A percentile compares a stretch with the other conserved stretches of the same genome.
These are phyloP conservation scores for Coemansia sp. DNA, from an alignment of 192 early-diverging fungal species.

Conservation along the genomic window DNA sequence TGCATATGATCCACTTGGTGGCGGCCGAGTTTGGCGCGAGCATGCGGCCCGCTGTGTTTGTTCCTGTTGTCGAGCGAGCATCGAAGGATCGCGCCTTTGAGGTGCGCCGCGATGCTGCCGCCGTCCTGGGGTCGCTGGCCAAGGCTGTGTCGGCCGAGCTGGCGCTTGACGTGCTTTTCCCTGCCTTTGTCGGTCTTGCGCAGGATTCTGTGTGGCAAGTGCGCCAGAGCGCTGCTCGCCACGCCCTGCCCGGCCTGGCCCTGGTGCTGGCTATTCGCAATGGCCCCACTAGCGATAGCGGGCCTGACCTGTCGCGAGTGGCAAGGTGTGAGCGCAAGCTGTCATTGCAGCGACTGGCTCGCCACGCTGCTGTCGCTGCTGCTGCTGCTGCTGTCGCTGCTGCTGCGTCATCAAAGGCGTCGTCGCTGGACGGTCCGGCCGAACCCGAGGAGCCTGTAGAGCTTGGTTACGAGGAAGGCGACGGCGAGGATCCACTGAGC, in stretches of 20 bases:
- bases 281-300: background rate
- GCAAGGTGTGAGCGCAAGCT: constrained; percentile 21
- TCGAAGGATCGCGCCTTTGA: constrained; percentile 42
- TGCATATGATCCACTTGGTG: constrained; percentile 52
- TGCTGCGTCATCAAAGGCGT: background rate
- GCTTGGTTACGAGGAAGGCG: background rate
- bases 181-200: constrained; percentile 33
- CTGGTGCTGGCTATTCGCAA: constrained; percentile 34
- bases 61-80: constrained; percentile 50
- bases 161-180: constrained; percentile 47
- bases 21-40: constrained; percentile 39
- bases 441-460: background rate
- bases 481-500: background rate
- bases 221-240: constrained; percentile 44
- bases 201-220: constrained; percentile 55
- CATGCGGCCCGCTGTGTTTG: constrained; percentile 53
- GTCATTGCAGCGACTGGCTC: constrained; percentile 28
- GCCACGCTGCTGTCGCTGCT: background rate
- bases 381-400: background rate
- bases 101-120: constrained; percentile 53
- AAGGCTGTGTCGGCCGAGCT: constrained; percentile 46
- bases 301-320: background rate
- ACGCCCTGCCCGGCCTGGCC: constrained; percentile 51
- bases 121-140: constrained; percentile 46
- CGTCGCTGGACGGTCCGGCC: background rate